phyloP scores from a whole-genome alignment of 1,284 basidiomycete genomes.

The Fistulinella cinereoalba region DNA sequence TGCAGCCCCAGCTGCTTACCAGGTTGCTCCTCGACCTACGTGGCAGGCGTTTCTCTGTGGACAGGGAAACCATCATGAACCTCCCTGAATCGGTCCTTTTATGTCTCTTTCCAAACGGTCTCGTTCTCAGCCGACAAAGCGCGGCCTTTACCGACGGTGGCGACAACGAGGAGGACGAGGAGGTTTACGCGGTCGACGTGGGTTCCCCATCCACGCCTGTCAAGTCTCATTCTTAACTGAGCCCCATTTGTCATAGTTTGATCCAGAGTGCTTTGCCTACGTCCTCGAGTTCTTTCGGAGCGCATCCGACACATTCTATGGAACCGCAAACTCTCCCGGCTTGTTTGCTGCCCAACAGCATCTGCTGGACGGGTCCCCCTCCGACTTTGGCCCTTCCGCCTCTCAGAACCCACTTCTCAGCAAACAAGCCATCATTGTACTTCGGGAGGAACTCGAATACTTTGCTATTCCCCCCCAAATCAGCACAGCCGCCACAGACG shows the following conservation, averaged over 20 bases:
- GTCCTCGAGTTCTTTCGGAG: constrained; percentile 89
- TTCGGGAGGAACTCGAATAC: constrained; percentile 97
- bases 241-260: constrained; percentile 63
- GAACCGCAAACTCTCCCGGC: constrained; percentile 71
- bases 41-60: constrained; percentile 89
- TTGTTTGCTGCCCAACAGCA: constrained; percentile 79
- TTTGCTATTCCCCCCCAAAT: constrained; percentile 90
- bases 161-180: constrained; percentile 86
- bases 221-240: constrained; percentile 4
- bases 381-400: constrained; percentile 61
- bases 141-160: constrained; percentile 69
- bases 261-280: constrained; percentile 93
- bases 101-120: constrained; percentile 96
- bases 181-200: constrained; percentile 95
- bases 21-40: constrained; percentile 90
- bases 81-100: constrained; percentile 95
- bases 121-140: constrained; percentile 88
- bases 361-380: constrained; percentile 60
- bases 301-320: constrained; percentile 91
- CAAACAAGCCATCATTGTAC: constrained; percentile 98
- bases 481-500: constrained; percentile 63
- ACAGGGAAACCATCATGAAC: constrained; percentile 98
- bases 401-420: constrained; percentile 88
- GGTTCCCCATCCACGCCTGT: constrained; percentile 36
- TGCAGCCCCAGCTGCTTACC: constrained; percentile 81